Evolutionary conservation across 2,329 filamentous ascomycete genomes (phyloP).

Genomic region (Fusarium avenaceum): DNA sequence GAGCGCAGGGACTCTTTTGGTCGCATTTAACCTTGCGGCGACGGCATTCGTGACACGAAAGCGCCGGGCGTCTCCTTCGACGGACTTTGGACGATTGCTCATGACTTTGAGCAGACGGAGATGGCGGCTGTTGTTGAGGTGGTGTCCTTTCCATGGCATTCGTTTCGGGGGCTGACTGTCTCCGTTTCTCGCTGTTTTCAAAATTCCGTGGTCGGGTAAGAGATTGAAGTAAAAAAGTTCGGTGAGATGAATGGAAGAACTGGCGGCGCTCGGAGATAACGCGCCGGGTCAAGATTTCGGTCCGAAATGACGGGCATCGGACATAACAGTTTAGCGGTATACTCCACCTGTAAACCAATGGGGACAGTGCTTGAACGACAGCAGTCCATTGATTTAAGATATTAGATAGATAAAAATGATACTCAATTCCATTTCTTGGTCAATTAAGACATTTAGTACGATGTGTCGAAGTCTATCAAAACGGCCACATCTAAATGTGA

Average conservation of each 20-base stretch:
- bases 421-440: too few species aligned
- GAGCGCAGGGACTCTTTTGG: background rate
- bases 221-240: background rate
- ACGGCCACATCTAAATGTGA: too few species aligned
- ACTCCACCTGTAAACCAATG: background rate
- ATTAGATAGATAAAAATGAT: too few species aligned
- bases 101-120: background rate
- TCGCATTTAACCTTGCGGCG: background rate
- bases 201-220: background rate
- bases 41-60: background rate
- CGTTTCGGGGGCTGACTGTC: background rate
- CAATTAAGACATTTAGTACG: too few species aligned
- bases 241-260: background rate
- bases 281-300: background rate
- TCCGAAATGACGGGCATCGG: background rate
- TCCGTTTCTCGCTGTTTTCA: background rate
- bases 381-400: too few species aligned
- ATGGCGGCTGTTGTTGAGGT: background rate
- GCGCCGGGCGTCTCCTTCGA: background rate
- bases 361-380: too few species aligned
- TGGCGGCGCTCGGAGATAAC: background rate
- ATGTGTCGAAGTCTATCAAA: too few species aligned
- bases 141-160: background rate
- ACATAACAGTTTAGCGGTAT: background rate
- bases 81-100: background rate